Evolutionary conservation across 768 basidiomycete species (phyloP), one percentile per base, ranked within the genome.

Genomic region (Mrakia hoshinonis): DNA sequence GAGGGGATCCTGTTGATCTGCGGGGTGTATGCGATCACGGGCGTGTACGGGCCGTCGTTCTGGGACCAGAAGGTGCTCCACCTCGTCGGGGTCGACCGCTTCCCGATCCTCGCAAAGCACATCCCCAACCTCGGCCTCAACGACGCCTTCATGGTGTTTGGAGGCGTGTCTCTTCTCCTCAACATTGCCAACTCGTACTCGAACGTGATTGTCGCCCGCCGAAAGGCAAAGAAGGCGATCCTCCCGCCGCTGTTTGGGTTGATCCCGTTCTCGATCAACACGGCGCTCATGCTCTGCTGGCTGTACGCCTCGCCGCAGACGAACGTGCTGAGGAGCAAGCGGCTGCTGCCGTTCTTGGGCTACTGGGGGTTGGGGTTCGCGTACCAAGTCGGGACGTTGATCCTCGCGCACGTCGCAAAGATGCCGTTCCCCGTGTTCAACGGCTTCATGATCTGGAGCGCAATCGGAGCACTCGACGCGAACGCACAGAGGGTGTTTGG

Each of bases 1-100:
- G 96, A 98, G 79, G 96, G 96, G 9, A 95, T 98, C 74, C 81
- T 99, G 46, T 84, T 97, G 79, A 88, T 98, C 68, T 82, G 88
- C 34, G 78, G 75, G 11, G 87, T 97, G 68, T 97, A 88, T 81
- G 74, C 87, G 38, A 81, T 95, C 66, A 88, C 89, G 68, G 72
- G 72, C 12, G 4, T 68, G 49, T 73, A 68, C 60, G 72, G 72
- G 2, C 72, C 72, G 2, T 38, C 38, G 6, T 68, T 73, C 62
- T 73, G 72, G 72, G 72, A 73, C 48, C 47, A 51, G 34, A 62
- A 58, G 46, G 36, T 49, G 6, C 48, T 67, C 34, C 51, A 68
- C n/a, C 22, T 73, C 24, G 43, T 64, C 26, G 58, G 46, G 12
- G 47, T 72, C n/a, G 72, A 62, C 47, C 31, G 60, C 58, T 29